Base-by-base conservation (phyloP, 2,329 filamentous ascomycete species). In the Exophiala oligosperma region DNA sequence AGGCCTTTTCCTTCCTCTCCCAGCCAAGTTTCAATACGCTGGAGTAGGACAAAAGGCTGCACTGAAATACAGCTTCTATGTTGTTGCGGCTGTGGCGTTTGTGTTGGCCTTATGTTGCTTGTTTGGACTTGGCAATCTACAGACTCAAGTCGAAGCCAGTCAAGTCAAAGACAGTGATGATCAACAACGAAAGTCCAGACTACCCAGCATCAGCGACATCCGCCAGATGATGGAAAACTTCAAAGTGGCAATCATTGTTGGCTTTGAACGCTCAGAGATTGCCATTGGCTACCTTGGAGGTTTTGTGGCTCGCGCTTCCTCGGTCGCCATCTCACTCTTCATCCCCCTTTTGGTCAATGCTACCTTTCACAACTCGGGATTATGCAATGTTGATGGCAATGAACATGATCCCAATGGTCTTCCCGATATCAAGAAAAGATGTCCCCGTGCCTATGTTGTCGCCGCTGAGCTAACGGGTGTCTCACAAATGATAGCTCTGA, bases 241-340 rank as follows among this genome's bases (percentile, higher is more conserved):
- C 52, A 76, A 82, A 62, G 77, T 85, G 61, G 82, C 89, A 37
- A 71, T 92, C 66, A 66, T 85, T 5, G 81, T 96, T 9, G 92
- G 89, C 12, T 85, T 91, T 67, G 85, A 79, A 7, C 90, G 95
- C 70, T 81, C 85, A 8, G 84, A 89, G 66, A 96, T 99, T 61
- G 87, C 86, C 17, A 81, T 97, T 0, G 93, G 90, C 28, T 99
- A 97, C 69, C 77, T 97, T 0, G 94, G 93, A 62, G 94, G 94
- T 1, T 97, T 97, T 68, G 93, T 99, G 2, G 93, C 92, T 8
- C 86, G 94, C 56, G 92, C 94, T 6, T 97, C 92, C 0, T 96
- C 92, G 0, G 94, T 99, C 4, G 93, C 90, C 52, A 96, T 99
- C 64, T 95, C 91, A 0, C 83, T 97, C 4, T 99, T 97, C 75